Evolutionary conservation across 441 rosid species (phyloP).

Genomic region (Jatropha podagrica): DNA sequence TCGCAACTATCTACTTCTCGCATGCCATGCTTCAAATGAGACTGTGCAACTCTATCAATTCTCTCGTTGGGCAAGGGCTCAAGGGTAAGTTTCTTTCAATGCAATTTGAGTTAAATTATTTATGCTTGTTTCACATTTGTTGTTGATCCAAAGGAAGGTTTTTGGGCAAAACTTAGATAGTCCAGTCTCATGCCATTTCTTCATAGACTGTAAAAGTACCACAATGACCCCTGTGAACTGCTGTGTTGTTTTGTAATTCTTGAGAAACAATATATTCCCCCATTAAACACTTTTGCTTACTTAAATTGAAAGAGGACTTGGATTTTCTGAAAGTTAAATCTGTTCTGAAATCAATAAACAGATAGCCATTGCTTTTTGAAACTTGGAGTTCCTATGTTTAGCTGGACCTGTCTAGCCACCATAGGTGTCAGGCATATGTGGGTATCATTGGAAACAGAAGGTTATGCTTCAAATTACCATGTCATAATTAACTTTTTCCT

Average conservation of each 20-base stretch:
- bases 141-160: not conserved
- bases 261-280: not conserved
- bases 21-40: constrained; percentile 94
- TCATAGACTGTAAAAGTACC: not conserved
- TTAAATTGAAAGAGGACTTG: not conserved
- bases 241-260: not conserved
- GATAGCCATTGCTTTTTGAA: not conserved
- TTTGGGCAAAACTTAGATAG: not conserved
- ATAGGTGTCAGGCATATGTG: not conserved
- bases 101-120: not conserved
- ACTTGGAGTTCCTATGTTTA: not conserved
- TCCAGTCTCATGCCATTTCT: not conserved
- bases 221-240: not conserved
- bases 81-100: constrained; percentile 60
- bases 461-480: not conserved
- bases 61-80: constrained; percentile 79
- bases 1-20: constrained; percentile 84
- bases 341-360: not conserved
- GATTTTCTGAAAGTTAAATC: not conserved
- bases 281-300: not conserved
- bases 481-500: not conserved
- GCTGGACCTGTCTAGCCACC: not conserved
- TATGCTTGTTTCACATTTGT: not conserved
- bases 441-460: not conserved
- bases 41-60: constrained; percentile 90